Percentiles rank a stretch among this genome's conserved stretches.
Conservation (phyloP, 2,329 filamentous ascomycete genomes). For the Dactylellina cionopaga region DNA sequence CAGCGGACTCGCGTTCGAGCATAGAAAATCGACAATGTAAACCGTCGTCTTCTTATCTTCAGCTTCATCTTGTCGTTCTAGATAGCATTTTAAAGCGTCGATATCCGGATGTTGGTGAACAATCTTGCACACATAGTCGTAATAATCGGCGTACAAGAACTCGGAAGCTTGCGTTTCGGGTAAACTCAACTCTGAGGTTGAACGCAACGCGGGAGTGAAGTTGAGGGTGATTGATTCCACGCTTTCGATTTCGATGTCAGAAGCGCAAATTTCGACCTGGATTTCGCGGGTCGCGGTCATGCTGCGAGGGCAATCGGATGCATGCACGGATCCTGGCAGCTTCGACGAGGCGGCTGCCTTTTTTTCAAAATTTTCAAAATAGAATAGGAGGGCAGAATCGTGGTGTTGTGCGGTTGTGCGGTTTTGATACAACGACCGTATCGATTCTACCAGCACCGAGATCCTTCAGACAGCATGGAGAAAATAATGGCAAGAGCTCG, state of each 20-base stretch:
- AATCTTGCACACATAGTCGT: slow-evolving; percentile 44
- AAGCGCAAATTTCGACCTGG: slow-evolving; percentile 11
- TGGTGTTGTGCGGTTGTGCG: neutral
- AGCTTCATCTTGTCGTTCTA: slow-evolving; percentile 16
- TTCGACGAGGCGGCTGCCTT: neutral
- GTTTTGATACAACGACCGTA: neutral
- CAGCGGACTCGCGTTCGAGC: slow-evolving; percentile 16
- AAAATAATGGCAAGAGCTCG: too few species aligned
- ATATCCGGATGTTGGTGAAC: slow-evolving; percentile 47
- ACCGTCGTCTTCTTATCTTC: slow-evolving; percentile 17
- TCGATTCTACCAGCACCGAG: neutral
- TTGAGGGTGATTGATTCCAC: slow-evolving; percentile 34
- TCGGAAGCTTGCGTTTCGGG: slow-evolving; percentile 20
- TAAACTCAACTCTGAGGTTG: slow-evolving; percentile 28
- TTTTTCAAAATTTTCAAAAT: neutral
- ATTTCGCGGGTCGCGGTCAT: slow-evolving; percentile 25
- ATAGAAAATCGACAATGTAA: slow-evolving; percentile 42
- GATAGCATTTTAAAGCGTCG: slow-evolving; percentile 36
- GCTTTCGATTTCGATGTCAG: slow-evolving; percentile 16
- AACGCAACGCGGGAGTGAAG: slow-evolving; percentile 23
- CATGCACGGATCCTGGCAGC: neutral
- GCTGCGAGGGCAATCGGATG: neutral
- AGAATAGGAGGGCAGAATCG: neutral
- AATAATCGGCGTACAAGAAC: slow-evolving; percentile 32
- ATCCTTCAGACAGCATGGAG: too few species aligned